Evolutionary conservation across 2,329 filamentous ascomycete species (phyloP).

Genomic region (Fragosphaeria purpurea): DNA sequence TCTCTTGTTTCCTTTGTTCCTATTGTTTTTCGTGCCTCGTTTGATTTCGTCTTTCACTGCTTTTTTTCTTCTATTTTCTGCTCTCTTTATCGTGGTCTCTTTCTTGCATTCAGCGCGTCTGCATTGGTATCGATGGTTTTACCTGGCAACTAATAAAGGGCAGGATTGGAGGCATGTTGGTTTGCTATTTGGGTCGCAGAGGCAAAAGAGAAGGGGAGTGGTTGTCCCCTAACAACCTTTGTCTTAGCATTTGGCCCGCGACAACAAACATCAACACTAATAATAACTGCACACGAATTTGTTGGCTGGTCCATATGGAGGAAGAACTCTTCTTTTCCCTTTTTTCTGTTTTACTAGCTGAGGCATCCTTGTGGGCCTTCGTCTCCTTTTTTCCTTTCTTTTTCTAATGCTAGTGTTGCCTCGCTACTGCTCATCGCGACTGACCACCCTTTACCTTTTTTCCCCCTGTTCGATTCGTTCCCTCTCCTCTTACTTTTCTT

Average conservation of each 20-base stretch:
- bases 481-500: not conserved
- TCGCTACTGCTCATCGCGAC: conserved; percentile 3
- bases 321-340: conserved; percentile 22
- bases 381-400: conserved; percentile 4
- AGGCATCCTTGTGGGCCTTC: conserved; percentile 25
- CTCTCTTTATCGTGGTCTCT: conserved; percentile 2
- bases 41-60: conserved; percentile 13
- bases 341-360: conserved; percentile 37
- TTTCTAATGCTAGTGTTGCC: conserved; percentile 27
- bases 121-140: conserved; percentile 24
- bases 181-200: conserved; percentile 28
- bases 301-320: conserved; percentile 44
- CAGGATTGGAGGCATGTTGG: conserved; percentile 26
- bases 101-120: conserved; percentile 16
- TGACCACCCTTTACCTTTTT: conserved; percentile 16
- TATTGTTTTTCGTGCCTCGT: conserved; percentile 18
- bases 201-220: conserved; percentile 14
- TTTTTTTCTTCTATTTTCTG: conserved; percentile 2
- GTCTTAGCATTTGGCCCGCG: not conserved
- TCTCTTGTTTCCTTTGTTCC: conserved; percentile 22
- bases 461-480: conserved; percentile 13
- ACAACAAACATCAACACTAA: conserved; percentile 26
- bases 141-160: conserved; percentile 34
- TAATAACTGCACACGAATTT: conserved; percentile 33
- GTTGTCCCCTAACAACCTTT: not conserved